These are phyloP conservation scores for Lizanozyma gosingica DNA, from an alignment of 1,139 yeast species.

Conservation along the genomic window DNA sequence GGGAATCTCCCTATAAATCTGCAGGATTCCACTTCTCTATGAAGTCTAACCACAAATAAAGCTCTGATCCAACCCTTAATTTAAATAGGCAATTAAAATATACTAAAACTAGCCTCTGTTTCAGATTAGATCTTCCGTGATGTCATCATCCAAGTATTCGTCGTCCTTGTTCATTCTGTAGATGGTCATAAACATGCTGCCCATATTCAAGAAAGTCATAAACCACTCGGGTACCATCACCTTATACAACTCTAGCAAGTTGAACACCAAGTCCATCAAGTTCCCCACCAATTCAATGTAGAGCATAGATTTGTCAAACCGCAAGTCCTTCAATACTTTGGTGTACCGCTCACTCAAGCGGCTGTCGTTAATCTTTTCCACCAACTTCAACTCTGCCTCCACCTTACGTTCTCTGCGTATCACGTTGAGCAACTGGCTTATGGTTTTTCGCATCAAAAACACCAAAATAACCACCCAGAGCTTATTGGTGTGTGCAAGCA, in stretches of 20 bases:
- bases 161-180: slow-evolving; percentile 47
- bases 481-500: slow-evolving; percentile 37
- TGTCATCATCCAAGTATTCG: slow-evolving; percentile 40
- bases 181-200: slow-evolving; percentile 41
- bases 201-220: slow-evolving; percentile 33
- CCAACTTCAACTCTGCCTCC: slow-evolving; percentile 23
- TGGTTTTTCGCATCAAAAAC: slow-evolving; percentile 34
- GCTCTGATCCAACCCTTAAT: no score
- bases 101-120: no score
- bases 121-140: slow-evolving; percentile 34
- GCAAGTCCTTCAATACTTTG: slow-evolving; percentile 34
- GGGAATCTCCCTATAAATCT: no score
- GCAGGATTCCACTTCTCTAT: no score
- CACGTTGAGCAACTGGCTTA: slow-evolving; percentile 35
- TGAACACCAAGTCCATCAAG: slow-evolving; percentile 33
- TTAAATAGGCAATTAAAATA: no score
- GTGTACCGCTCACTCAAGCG: slow-evolving; percentile 20
- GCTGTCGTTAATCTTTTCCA: slow-evolving; percentile 3
- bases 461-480: slow-evolving; percentile 37
- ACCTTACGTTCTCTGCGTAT: slow-evolving; percentile 32
- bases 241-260: slow-evolving; percentile 31
- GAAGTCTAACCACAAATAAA: no score
- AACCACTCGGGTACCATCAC: slow-evolving; percentile 35
- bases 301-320: slow-evolving; percentile 38
- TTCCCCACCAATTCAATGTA: slow-evolving; percentile 36